phyloP scores from a whole-genome alignment of 2,329 filamentous ascomycete genomes.

The Grosmannia clavigera region DNA sequence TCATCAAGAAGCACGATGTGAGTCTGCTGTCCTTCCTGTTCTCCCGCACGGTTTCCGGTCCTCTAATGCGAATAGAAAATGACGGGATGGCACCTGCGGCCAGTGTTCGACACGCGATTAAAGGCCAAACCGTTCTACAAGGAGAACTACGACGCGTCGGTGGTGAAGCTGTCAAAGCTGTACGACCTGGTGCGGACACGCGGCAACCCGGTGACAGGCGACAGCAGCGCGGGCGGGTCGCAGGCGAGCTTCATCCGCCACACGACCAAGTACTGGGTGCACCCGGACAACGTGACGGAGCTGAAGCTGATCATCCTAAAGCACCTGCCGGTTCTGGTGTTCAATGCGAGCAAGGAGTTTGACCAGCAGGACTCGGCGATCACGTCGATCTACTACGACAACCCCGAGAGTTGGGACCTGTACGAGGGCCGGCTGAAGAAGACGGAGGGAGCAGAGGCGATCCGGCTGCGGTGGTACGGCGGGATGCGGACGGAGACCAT shows the following conservation, averaged over 20 bases:
- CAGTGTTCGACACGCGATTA: constrained; percentile 88
- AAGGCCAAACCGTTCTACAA: constrained; percentile 98
- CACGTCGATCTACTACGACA: constrained; percentile 97
- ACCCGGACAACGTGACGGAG: constrained; percentile 96
- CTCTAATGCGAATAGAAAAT: constrained; percentile 54
- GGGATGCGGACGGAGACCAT: constrained; percentile 92
- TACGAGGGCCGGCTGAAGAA: constrained; percentile 94
- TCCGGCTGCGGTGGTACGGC: constrained; percentile 93
- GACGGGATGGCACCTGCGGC: constrained; percentile 84
- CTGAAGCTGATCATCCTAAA: constrained; percentile 96
- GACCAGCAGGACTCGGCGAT: constrained; percentile 84
- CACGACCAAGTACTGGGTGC: constrained; percentile 99
- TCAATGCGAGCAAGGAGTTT: constrained; percentile 95
- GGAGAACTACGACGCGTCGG: constrained; percentile 94
- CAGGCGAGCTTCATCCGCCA: constrained; percentile 95
- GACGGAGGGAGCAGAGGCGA: constrained; percentile 93
- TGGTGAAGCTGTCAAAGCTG: constrained; percentile 86
- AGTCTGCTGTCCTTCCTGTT: background rate
- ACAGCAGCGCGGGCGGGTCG: constrained; percentile 77
- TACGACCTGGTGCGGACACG: constrained; percentile 91
- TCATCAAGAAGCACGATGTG: constrained; percentile 99
- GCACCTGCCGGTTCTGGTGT: constrained; percentile 91
- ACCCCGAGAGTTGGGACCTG: constrained; percentile 83
- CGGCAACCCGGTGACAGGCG: constrained; percentile 84
- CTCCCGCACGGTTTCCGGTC: background rate